Evolutionary conservation across 2,329 filamentous ascomycete species (phyloP), one percentile per base, ranked within the genome.

Genomic region (Trichoderma endophyticum): DNA sequence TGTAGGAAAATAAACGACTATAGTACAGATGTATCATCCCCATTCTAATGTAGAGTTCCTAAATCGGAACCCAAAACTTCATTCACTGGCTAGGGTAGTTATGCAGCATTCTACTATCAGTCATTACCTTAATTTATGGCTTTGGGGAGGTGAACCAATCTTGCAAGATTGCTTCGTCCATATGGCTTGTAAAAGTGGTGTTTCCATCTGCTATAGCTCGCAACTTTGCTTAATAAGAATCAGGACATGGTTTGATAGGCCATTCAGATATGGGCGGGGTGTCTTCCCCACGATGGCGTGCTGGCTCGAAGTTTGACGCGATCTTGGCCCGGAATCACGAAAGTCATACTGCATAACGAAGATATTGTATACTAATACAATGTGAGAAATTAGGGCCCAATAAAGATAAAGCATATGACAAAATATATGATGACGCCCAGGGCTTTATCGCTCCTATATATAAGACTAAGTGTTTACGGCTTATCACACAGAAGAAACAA

Each of bases 271-370:
- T 43, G 24, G 34, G 63, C 32, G 64, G 64, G 64, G 64, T 43
- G 11, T 6, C 11, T 70, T 62, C 59, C 39, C 67, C 67, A 54
- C 67, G 28, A 70, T 70, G 59, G 59, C 67, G 67, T 70, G 67
- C 57, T 63, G 26, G 26, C 21, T 63, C 21, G 43, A 43, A 21
- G 43, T 39, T 54, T 70, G 67, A 63, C 67, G 67, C 32, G 59
- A 70, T 70, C 28, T 56, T 36, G 21, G 15, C 30, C 30, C 6
- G 15, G 8, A 34, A 56, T 70, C 21, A 59, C 43, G 21, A 62
- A 56, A 36, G 21, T 15, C 28, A 7, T 18, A 70, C 62, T 63
- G 59, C 67, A 72, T 51, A 28, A 70, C 36, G 15, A 18, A 11
- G 15, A 36, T 2, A 21, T 39, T 56, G 6, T 63, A 3, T 36